These are phyloP conservation scores for Neurospora sp. DNA, from an alignment of 495 filamentous ascomycete species.

Conservation along the genomic window DNA sequence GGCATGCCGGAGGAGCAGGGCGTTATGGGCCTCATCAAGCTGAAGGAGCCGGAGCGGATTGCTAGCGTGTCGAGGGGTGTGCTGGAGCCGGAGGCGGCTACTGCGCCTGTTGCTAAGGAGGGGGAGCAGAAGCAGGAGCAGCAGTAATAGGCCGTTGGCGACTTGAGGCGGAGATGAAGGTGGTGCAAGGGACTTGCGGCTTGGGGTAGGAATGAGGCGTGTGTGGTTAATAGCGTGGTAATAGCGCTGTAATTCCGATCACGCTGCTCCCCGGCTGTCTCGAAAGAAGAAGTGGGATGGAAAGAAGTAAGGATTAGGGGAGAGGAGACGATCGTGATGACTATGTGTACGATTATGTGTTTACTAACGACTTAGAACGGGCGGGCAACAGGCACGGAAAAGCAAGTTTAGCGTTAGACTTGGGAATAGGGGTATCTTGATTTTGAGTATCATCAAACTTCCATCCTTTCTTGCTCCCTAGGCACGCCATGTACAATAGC, in stretches of 20 bases:
- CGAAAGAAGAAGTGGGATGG: not conserved
- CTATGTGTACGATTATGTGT: not conserved
- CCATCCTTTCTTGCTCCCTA: not conserved
- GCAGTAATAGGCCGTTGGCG: not conserved
- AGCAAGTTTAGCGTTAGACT: not conserved
- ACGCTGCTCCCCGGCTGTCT: not conserved
- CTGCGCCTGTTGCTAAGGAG: not conserved
- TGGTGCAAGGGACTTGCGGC: not conserved
- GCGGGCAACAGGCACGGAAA: not conserved
- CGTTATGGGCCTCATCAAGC: conserved; percentile 14
- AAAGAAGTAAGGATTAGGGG: not conserved
- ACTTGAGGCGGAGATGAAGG: not conserved
- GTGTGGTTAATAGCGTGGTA: not conserved
- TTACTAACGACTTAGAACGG: not conserved
- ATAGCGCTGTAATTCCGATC: not conserved
- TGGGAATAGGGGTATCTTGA: not conserved
- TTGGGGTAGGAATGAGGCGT: not conserved
- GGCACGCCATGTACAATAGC: not conserved
- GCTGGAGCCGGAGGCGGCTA: not conserved
- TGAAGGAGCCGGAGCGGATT: conserved; percentile 1
- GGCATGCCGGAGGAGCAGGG: conserved; percentile 53
- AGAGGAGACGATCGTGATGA: not conserved
- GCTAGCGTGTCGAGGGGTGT: conserved; percentile 6
- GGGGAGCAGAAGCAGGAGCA: not conserved
- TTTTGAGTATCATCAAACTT: not conserved